Evolutionary conservation across 805 yeast species (phyloP).

Genomic region (Blastobotrys americana): DNA sequence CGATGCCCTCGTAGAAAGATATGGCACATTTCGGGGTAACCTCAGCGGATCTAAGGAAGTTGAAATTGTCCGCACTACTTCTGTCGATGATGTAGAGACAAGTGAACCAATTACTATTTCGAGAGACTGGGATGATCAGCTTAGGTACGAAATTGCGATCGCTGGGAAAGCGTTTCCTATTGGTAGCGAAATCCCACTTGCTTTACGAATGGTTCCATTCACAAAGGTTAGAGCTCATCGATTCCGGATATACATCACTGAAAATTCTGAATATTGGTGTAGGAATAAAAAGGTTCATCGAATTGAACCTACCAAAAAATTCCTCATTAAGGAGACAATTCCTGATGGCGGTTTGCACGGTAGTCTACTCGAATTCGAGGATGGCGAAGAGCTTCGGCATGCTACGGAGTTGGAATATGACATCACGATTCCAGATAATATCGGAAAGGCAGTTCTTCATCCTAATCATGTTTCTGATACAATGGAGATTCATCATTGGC

Average conservation of each 20-base stretch:
- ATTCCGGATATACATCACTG: conserved; percentile 77
- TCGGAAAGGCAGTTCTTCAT: conserved; percentile 53
- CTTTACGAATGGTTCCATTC: conserved; percentile 75
- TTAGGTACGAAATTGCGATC: conserved; percentile 82
- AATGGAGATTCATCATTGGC: conserved; percentile 92
- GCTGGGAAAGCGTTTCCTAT: conserved; percentile 84
- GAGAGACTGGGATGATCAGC: conserved; percentile 89
- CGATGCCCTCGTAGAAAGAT: conserved; percentile 63
- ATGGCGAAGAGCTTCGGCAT: conserved; percentile 24
- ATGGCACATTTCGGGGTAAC: conserved; percentile 81
- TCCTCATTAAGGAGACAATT: conserved; percentile 64
- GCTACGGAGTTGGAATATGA: conserved; percentile 60
- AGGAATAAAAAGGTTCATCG: conserved; percentile 81
- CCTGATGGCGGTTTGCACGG: conserved; percentile 27
- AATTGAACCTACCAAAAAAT: conserved; percentile 82
- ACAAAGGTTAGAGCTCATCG: conserved; percentile 85
- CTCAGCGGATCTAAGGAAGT: conserved; percentile 58
- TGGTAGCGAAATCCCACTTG: conserved; percentile 76
- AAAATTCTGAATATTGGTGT: conserved; percentile 86
- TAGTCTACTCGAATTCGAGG: conserved; percentile 20
- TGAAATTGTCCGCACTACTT: conserved; percentile 63
- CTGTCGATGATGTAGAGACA: conserved; percentile 74
- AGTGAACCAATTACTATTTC: conserved; percentile 88
- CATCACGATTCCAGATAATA: conserved; percentile 68
- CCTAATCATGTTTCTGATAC: conserved; percentile 79